A percentile compares a stretch with the other conserved stretches of the same genome.
Evolutionary conservation across 2,329 filamentous ascomycete species (phyloP).

Genomic region (Corniculantispora saksenae): DNA sequence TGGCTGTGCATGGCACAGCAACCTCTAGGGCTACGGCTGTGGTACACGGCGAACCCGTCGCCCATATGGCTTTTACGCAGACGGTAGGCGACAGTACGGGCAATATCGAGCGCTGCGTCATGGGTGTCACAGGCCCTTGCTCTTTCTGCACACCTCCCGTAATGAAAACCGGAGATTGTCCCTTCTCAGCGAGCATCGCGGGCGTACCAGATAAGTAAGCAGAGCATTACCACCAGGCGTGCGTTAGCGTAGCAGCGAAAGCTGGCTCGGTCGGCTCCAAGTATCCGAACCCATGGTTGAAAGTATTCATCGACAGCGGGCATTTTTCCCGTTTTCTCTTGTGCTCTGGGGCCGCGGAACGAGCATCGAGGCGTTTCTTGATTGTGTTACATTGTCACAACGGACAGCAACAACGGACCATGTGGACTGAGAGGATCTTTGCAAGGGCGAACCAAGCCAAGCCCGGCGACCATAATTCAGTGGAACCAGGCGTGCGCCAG

Average conservation of each 20-base stretch:
- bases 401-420: not conserved
- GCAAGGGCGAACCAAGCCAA: constrained; percentile 6
- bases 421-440: constrained; percentile 5
- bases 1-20: not conserved
- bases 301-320: not conserved
- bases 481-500: constrained; percentile 2
- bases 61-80: too few species aligned
- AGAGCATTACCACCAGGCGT: not conserved
- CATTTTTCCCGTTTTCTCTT: not conserved
- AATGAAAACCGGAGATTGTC: not conserved
- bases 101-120: constrained; percentile 5
- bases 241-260: not conserved
- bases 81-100: not conserved
- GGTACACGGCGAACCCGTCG: constrained; percentile 1
- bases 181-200: not conserved
- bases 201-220: not conserved
- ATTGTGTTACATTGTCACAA: not conserved
- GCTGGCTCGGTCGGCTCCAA: not conserved
- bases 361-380: not conserved
- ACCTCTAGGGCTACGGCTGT: not conserved
- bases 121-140: not conserved
- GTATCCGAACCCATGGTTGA: not conserved
- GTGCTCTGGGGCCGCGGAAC: not conserved
- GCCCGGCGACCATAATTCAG: constrained; percentile 8
- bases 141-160: not conserved